Evolutionary conservation across 768 basidiomycete species (phyloP).

Genomic region (Boletus subcaerulescens): DNA sequence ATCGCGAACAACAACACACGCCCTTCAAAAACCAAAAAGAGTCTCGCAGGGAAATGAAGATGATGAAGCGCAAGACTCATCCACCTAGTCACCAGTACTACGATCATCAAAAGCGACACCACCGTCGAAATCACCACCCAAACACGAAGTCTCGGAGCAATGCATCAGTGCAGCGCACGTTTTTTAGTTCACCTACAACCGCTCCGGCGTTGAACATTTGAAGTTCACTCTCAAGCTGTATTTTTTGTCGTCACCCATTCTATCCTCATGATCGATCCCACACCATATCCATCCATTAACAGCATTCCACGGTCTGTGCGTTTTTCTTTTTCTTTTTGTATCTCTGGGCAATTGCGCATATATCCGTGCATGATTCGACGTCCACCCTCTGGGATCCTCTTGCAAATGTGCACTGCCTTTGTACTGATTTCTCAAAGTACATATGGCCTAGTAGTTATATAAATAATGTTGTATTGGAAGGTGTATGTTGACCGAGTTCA

Average conservation of each 20-base stretch:
- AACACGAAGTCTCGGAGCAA: slow-evolving; percentile 60
- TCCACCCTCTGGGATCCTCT: slow-evolving; percentile 9
- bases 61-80: slow-evolving; percentile 58
- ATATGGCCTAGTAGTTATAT: not conserved
- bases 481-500: slow-evolving; percentile 7
- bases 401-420: not conserved
- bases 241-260: slow-evolving; percentile 12
- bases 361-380: slow-evolving; percentile 20
- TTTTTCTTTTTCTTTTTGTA: slow-evolving; percentile 12
- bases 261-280: slow-evolving; percentile 1
- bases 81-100: slow-evolving; percentile 36
- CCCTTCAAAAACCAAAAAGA: slow-evolving; percentile 60
- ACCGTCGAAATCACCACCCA: slow-evolving; percentile 58
- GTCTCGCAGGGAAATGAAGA: slow-evolving; percentile 63
- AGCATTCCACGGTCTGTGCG: slow-evolving; percentile 8
- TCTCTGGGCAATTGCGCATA: slow-evolving; percentile 19
- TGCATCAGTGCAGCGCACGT: slow-evolving; percentile 51
- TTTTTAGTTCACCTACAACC: slow-evolving; percentile 35
- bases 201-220: slow-evolving; percentile 29
- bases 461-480: slow-evolving; percentile 13
- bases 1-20: slow-evolving; percentile 34
- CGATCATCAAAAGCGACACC: slow-evolving; percentile 48
- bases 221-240: slow-evolving; percentile 20
- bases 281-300: slow-evolving; percentile 10
- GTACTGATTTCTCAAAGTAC: slow-evolving; percentile 7